A percentile compares a stretch with the other conserved stretches of the same genome.
Conservation (phyloP, 345 rosid genomes). For the Salix purpurea region DNA sequence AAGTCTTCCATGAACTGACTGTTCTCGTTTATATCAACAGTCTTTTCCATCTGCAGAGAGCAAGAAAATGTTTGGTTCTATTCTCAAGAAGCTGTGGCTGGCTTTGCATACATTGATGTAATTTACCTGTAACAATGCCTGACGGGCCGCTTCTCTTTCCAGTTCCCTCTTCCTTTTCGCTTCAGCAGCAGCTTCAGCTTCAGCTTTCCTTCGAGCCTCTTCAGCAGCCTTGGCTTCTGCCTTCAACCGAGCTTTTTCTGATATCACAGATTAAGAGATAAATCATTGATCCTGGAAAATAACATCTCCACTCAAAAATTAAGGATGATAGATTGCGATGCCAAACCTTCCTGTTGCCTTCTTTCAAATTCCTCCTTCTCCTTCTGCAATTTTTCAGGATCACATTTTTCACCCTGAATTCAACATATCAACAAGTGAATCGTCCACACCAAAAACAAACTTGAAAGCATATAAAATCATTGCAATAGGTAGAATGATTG, state of each 20-base stretch:
- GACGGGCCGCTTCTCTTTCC: slow-evolving; percentile 92
- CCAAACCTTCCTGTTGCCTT: slow-evolving; percentile 66
- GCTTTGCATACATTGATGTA: background rate
- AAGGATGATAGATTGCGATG: background rate
- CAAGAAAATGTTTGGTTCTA: background rate
- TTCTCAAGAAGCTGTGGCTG: background rate
- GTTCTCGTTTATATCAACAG: slow-evolving; percentile 80
- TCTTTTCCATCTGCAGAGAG: slow-evolving; percentile 79
- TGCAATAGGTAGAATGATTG: background rate
- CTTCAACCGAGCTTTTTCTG: slow-evolving; percentile 75
- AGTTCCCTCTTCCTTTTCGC: slow-evolving; percentile 67
- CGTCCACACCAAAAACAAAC: background rate
- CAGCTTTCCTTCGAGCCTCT: slow-evolving; percentile 65
- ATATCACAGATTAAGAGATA: slow-evolving; percentile 8
- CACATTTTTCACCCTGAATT: slow-evolving; percentile 61
- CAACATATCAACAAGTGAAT: slow-evolving; percentile 15
- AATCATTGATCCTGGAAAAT: background rate
- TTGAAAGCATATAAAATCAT: background rate
- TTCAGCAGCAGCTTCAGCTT: slow-evolving; percentile 75
- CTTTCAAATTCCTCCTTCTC: slow-evolving; percentile 83
- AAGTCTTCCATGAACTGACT: slow-evolving; percentile 76
- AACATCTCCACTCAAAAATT: background rate
- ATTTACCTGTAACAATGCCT: slow-evolving; percentile 65
- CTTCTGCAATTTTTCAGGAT: slow-evolving; percentile 69
- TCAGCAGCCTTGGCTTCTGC: slow-evolving; percentile 89